Base-by-base conservation (phyloP, 495 filamentous ascomycete genomes). In the Thermothielavioides terrestris region DNA sequence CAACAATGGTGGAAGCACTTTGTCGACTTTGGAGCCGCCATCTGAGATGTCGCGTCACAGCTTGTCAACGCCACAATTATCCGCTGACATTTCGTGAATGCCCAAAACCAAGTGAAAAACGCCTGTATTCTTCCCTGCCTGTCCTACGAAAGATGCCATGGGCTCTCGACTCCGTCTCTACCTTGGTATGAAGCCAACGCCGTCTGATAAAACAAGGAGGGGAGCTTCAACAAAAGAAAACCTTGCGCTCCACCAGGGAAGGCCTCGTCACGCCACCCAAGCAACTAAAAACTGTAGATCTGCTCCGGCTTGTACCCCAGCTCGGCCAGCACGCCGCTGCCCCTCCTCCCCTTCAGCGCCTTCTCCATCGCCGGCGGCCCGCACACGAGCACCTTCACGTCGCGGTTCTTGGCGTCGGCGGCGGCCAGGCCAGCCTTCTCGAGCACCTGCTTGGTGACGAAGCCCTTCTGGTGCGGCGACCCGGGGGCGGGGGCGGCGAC, bases 351-450 rank as follows among this genome's bases (percentile, higher is more conserved):
- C 41, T 73, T 69, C 48, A 85, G 61, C 4, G 77, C 67, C 34
- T 65, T 64, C 61, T 83, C 77, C 79, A 85, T 82, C 2, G 72
- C 71, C 26, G 78, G 78, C 18, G 80, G 80, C 1, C 82, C 83
- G 53, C 81, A 85, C 4, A 86, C 71, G 54, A 86, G 81, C 7
- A 86, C 74, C 58, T 83, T 83, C 3, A 66, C 67, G 49, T 74
- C 70, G 35, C 40, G 42, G 36, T 62, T 62, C 55, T 53, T 45
- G 54, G 59, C 53, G 21, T 69, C 59, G 6, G 41, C 49, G 0
- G 68, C 63, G 27, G 59, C 60, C 31, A 65, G 49, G 14, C 76
- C 64, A 2, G 77, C 69, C 37, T 71, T 67, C 53, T 73, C 64
- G 52, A 86, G 55, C 18, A 85, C 52, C 47, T 79, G 68, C 54